Conservation (phyloP, 2,329 filamentous ascomycete genomes). For the Arthroderma sp. region DNA sequence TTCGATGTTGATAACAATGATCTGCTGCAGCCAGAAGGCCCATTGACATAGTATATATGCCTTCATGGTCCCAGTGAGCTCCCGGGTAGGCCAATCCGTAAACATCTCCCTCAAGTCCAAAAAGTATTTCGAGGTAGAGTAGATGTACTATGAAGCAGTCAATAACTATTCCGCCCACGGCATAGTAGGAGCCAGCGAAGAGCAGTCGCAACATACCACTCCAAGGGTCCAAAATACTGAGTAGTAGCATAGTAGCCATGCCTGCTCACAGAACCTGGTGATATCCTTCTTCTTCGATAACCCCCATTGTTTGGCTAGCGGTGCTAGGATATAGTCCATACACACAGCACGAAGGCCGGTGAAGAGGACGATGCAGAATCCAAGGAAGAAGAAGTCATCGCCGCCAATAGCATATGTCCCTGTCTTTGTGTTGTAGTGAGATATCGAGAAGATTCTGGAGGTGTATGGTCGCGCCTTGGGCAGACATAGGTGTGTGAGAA, state of each 20-base stretch:
- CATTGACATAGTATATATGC: constrained; percentile 81
- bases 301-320: no score
- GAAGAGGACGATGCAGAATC: no score
- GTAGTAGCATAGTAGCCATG: constrained; percentile 80
- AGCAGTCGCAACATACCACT: constrained; percentile 39
- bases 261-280: constrained; percentile 83
- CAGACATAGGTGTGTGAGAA: no score
- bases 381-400: no score
- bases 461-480: no score
- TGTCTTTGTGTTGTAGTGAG: no score
- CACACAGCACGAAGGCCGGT: no score
- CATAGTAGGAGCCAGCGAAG: no score
- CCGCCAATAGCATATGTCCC: no score
- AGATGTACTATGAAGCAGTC: constrained; percentile 54
- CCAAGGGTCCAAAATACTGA: constrained; percentile 68
- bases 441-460: no score
- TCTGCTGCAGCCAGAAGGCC: constrained; percentile 87
- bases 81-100: constrained; percentile 68
- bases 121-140: constrained; percentile 66
- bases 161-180: no score
- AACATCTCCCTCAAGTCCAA: constrained; percentile 65
- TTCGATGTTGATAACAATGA: constrained; percentile 87
- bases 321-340: no score
- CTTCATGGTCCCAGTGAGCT: constrained; percentile 64
- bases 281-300: constrained; percentile 53